Evolutionary conservation across 2,329 filamentous ascomycete genomes (phyloP).

Genomic region (Fusarium sp.): DNA sequence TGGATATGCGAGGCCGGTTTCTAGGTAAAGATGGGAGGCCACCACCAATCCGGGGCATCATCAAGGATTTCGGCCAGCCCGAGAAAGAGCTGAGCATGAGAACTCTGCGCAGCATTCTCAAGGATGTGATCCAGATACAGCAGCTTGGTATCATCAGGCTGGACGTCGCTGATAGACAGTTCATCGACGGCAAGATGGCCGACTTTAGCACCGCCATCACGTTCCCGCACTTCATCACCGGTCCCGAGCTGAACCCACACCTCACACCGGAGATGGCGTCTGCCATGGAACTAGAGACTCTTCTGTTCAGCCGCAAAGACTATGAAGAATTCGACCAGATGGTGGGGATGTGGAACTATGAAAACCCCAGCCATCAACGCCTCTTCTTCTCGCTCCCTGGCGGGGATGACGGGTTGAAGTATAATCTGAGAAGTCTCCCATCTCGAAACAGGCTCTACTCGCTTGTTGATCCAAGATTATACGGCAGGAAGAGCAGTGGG

Average conservation of each 20-base stretch:
- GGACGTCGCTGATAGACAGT: constrained; percentile 15
- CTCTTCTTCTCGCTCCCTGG: neutral
- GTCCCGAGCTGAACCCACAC: constrained; percentile 7
- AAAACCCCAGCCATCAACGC: neutral
- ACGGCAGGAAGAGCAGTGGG: neutral
- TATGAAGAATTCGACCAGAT: neutral
- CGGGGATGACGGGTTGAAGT: neutral
- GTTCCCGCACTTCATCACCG: constrained; percentile 37
- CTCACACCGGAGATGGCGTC: neutral
- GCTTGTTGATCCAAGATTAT: neutral
- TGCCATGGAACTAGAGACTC: neutral
- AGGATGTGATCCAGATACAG: neutral
- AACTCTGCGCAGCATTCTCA: neutral
- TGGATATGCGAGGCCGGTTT: neutral
- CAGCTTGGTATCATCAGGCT: constrained; percentile 1
- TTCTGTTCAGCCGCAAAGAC: too few relatives aligned
- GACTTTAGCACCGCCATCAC: constrained; percentile 45
- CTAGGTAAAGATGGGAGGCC: neutral
- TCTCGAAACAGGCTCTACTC: neutral
- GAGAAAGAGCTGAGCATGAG: neutral
- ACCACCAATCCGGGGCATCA: constrained; percentile 5
- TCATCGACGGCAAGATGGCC: constrained; percentile 36
- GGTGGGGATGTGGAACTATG: neutral
- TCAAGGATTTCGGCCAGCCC: neutral
- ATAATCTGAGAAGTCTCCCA: neutral